Base-by-base conservation (phyloP, 371 early-diverging fungal species). In the Zychaea mexicana region DNA sequence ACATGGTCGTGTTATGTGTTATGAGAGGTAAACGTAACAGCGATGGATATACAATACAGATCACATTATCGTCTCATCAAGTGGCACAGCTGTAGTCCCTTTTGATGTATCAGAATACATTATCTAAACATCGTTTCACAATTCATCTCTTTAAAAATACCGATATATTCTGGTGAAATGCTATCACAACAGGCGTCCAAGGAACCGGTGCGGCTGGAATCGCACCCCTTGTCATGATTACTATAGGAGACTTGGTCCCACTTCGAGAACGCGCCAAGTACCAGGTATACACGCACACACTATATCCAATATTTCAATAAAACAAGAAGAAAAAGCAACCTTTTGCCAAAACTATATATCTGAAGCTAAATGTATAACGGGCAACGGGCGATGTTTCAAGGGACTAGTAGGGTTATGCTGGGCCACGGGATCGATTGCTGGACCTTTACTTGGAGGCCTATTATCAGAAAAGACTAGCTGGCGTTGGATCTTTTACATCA, bases 171-270 rank as follows among this genome's bases (percentile, higher is more conserved):
- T n/a, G n/a, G n/a, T n/a, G n/a, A n/a, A n/a, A n/a, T n/a, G n/a
- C n/a, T 6, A 4, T 67, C 30, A 64, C 66, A 38, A 69, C 74
- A 27, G 83, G 83, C 22, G 45, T 83, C 6, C 72, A 30, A 65
- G 86, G 73, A 10, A 57, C 77, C 33, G 88, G 89, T 38, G 88
- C 82, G 15, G 87, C 85, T n/a, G 90, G 90, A 3, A 79, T 89
- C 58, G 71, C 83, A 26, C 72, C 84, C 3, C 65, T 87, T 26
- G 72, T 76, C 28, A 74, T 84, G 61, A 83, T 88, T 65, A 86
- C 87, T 31, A 82, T 90, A 61, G 69, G 84, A 6, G 92, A 91
- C 39, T 66, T 90, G 54, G 84, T 86, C 22, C 61, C 79, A 17
- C 47, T 85, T 10, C 67, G 76, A 3, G 83, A 89, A 15, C 78